A percentile compares a stretch with the other conserved stretches of the same genome.
Conservation (phyloP, 192 early-diverging fungal species). For the Coemansia sp. region DNA sequence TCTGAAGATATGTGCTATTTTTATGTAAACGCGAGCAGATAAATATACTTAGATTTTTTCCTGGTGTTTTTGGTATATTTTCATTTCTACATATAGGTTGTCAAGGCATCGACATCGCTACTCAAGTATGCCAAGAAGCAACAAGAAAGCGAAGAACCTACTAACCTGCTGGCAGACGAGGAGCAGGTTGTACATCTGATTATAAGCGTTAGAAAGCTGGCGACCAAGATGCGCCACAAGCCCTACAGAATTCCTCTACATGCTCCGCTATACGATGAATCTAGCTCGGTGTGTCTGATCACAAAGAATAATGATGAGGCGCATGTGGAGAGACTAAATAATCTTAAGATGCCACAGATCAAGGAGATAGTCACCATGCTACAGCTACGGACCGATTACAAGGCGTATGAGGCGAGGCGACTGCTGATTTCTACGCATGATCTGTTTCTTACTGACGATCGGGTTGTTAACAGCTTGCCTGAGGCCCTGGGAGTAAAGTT, state of each 20-base stretch:
- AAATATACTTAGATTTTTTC: not conserved
- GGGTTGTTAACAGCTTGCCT: conserved; percentile 72
- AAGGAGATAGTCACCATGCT: conserved; percentile 71
- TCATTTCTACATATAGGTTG: conserved; percentile 22
- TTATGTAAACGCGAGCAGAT: no score
- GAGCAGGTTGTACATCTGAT: conserved; percentile 61
- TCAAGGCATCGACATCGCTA: conserved; percentile 40
- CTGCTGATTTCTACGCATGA: conserved; percentile 72
- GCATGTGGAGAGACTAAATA: conserved; percentile 70
- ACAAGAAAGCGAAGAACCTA: conserved; percentile 34
- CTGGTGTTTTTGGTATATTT: not conserved
- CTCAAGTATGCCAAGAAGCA: conserved; percentile 34
- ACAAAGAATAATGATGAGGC: conserved; percentile 81
- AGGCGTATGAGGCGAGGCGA: conserved; percentile 77
- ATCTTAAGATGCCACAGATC: conserved; percentile 62
- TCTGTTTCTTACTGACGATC: conserved; percentile 86
- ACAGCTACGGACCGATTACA: conserved; percentile 79
- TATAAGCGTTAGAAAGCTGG: conserved; percentile 69
- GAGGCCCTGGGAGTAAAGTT: conserved; percentile 80
- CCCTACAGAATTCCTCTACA: conserved; percentile 72
- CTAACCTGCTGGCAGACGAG: conserved; percentile 57
- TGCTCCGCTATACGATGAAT: conserved; percentile 62
- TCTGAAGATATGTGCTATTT: not conserved
- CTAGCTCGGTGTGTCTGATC: conserved; percentile 81
- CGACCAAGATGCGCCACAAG: conserved; percentile 59